A percentile compares a stretch with the other conserved stretches of the same genome.
phyloP scores from a whole-genome alignment of 306 rosid species.

The Cicer bijugum region DNA sequence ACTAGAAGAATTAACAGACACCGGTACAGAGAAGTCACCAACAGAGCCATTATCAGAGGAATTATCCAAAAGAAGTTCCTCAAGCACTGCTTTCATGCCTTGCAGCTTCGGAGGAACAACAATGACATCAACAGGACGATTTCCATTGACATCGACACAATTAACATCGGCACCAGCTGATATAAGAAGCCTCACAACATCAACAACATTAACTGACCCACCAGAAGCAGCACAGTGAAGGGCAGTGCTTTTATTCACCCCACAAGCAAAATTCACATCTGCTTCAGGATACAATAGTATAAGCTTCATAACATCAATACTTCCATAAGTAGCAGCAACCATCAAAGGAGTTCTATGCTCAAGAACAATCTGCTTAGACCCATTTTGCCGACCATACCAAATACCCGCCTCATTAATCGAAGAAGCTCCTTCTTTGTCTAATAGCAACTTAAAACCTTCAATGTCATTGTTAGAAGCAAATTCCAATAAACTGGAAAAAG shows the following conservation, averaged over 20 bases:
- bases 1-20: constrained; percentile 52
- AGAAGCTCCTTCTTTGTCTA: constrained; percentile 51
- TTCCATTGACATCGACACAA: constrained; percentile 60
- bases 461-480: constrained; percentile 78
- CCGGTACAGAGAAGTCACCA: constrained; percentile 49
- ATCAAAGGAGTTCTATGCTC: constrained; percentile 77
- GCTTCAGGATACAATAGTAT: constrained; percentile 53
- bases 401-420: constrained; percentile 62
- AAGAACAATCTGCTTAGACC: constrained; percentile 65
- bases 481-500: constrained; percentile 68
- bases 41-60: constrained; percentile 48
- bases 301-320: constrained; percentile 67
- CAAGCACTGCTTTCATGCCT: constrained; percentile 49
- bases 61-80: constrained; percentile 58
- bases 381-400: constrained; percentile 71
- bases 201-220: constrained; percentile 63
- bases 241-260: constrained; percentile 69
- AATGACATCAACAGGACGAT: constrained; percentile 74
- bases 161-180: constrained; percentile 68
- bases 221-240: constrained; percentile 94
- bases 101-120: constrained; percentile 64
- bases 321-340: constrained; percentile 91
- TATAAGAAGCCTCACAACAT: constrained; percentile 66
- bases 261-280: constrained; percentile 74
- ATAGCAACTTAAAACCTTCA: constrained; percentile 56